Percentiles rank a stretch among this genome's conserved stretches.
These are phyloP conservation scores for Cyberlindnera galapagoensis DNA, from an alignment of 805 yeast species.

Conservation along the genomic window DNA sequence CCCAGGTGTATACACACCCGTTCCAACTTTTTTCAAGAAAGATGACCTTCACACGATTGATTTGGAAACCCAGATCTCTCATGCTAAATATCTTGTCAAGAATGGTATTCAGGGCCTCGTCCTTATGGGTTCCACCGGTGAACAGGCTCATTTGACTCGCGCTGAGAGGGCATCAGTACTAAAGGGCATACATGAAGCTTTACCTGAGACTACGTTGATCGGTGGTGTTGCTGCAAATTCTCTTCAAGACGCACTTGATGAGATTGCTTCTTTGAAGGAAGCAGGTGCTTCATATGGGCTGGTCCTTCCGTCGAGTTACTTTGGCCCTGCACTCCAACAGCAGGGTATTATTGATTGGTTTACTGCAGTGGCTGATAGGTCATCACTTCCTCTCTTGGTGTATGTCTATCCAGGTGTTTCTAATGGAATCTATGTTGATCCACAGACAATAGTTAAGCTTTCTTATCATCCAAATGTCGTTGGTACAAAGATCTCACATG, in stretches of 20 bases:
- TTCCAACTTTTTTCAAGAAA: slow-evolving; percentile 47
- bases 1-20: slow-evolving; percentile 46
- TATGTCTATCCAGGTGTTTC: slow-evolving; percentile 41
- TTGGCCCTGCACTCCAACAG: slow-evolving; percentile 39
- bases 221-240: slow-evolving; percentile 46
- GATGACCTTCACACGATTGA: slow-evolving; percentile 34
- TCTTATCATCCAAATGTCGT: slow-evolving; percentile 36
- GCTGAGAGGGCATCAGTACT: slow-evolving; percentile 36
- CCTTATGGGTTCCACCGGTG: slow-evolving; percentile 50
- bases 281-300: slow-evolving; percentile 36
- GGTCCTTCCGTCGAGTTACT: slow-evolving; percentile 42
- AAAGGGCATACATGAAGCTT: slow-evolving; percentile 27
- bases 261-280: slow-evolving; percentile 28
- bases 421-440: slow-evolving; percentile 29
- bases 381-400: slow-evolving; percentile 33
- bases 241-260: slow-evolving; percentile 38
- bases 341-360: slow-evolving; percentile 40
- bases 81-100: slow-evolving; percentile 35
- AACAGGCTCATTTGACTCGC: slow-evolving; percentile 43
- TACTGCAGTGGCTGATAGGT: slow-evolving; percentile 32
- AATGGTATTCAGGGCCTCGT: slow-evolving; percentile 44
- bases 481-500: slow-evolving; percentile 48
- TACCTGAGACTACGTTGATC: slow-evolving; percentile 35
- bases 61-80: slow-evolving; percentile 37
- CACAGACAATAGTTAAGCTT: slow-evolving; percentile 29